Percentiles rank a stretch among this genome's conserved stretches.
These are phyloP conservation scores for Arthrinium phaeospermum DNA, from an alignment of 2,329 filamentous ascomycete species.

Conservation along the genomic window DNA sequence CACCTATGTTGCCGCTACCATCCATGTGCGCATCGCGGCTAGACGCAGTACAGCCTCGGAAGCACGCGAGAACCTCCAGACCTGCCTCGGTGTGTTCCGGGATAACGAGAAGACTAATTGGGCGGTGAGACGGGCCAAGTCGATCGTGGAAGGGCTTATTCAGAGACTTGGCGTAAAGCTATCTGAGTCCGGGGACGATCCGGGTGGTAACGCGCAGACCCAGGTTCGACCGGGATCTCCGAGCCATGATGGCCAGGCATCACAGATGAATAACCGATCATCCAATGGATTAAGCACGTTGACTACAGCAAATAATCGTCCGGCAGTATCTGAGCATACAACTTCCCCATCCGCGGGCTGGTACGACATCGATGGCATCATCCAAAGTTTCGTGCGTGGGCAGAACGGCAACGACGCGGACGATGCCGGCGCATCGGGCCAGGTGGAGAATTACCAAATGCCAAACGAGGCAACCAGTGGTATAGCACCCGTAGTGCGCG, in stretches of 20 bases:
- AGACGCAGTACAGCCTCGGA: constrained; percentile 46
- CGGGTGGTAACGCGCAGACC: not conserved
- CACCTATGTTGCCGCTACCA: constrained; percentile 59
- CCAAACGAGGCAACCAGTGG: not conserved
- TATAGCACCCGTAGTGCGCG: not conserved
- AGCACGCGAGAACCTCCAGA: constrained; percentile 46
- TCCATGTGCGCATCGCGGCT: constrained; percentile 56
- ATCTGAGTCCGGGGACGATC: not conserved
- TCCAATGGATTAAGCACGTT: not conserved
- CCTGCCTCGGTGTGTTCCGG: constrained; percentile 52
- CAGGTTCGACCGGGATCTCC: not conserved
- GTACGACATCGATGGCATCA: constrained; percentile 22
- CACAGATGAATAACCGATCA: not conserved
- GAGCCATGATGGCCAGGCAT: not conserved
- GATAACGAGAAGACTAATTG: constrained; percentile 58
- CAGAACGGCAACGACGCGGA: not conserved
- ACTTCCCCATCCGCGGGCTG: not conserved
- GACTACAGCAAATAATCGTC: no score
- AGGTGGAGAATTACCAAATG: not conserved
- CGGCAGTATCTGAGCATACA: not conserved
- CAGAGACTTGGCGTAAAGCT: constrained; percentile 45
- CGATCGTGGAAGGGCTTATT: constrained; percentile 52
- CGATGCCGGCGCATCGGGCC: not conserved
- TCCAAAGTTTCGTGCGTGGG: constrained; percentile 19
- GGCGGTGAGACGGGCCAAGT: constrained; percentile 51